Percentiles rank a stretch among this genome's conserved stretches.
Evolutionary conservation across 169 alveolate species (phyloP).

Genomic region (Eimeria necatrix): DNA sequence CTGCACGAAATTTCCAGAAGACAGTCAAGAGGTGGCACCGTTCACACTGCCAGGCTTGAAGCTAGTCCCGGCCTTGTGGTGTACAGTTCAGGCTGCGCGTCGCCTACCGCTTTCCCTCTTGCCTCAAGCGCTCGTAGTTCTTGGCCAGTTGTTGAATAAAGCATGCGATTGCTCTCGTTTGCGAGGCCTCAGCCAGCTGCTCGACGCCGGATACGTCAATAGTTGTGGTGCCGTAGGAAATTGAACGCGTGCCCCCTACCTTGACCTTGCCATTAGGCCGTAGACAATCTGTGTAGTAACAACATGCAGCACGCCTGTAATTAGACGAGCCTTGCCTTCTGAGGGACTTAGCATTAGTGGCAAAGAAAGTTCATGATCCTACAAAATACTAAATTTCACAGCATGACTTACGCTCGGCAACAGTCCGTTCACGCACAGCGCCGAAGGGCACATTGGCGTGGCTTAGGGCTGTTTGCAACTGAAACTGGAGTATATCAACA

Average conservation of each 20-base stretch:
- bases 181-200: slow-evolving; percentile 84
- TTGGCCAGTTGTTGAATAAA: slow-evolving; percentile 67
- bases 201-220: slow-evolving; percentile 83
- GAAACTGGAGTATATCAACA: not conserved
- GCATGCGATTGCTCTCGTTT: slow-evolving; percentile 79
- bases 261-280: slow-evolving; percentile 78
- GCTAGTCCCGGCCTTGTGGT: too few relatives aligned
- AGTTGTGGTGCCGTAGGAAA: slow-evolving; percentile 74
- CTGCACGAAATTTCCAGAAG: not conserved
- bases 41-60: too few relatives aligned
- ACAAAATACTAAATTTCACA: not conserved
- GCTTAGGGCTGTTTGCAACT: slow-evolving; percentile 12
- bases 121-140: slow-evolving; percentile 18
- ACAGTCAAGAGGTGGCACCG: not conserved
- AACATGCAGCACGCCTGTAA: not conserved
- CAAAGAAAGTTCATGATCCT: not conserved
- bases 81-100: not conserved
- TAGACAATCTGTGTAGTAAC: slow-evolving; percentile 16
- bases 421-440: not conserved
- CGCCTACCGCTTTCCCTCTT: slow-evolving; percentile 33
- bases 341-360: not conserved
- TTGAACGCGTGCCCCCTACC: slow-evolving; percentile 73
- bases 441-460: not conserved
- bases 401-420: slow-evolving; percentile 32
- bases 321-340: not conserved